A percentile compares a stretch with the other conserved stretches of the same genome.
These are phyloP conservation scores for Ascochyta pisi DNA, from an alignment of 2,329 filamentous ascomycete genomes.

Conservation along the genomic window DNA sequence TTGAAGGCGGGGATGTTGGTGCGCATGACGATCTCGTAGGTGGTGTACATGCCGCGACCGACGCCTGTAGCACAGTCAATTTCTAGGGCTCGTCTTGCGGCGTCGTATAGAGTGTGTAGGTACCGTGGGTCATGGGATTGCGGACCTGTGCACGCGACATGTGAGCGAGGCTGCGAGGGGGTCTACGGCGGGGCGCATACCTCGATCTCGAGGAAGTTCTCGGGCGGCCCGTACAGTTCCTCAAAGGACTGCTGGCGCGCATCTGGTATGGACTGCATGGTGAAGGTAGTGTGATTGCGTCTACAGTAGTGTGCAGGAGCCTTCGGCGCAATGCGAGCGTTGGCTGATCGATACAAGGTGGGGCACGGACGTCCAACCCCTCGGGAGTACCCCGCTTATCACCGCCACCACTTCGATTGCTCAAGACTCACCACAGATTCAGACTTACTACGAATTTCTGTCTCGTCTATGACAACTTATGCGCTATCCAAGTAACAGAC, in stretches of 20 bases:
- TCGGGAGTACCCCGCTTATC: too few relatives aligned
- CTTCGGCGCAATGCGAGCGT: constrained; percentile 16
- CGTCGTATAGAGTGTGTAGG: not conserved
- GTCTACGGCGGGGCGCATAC: constrained; percentile 54
- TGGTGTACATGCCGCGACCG: constrained; percentile 95
- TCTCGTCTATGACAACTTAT: too few relatives aligned
- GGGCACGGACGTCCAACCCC: not conserved
- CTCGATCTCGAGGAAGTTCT: constrained; percentile 99
- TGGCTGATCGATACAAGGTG: constrained; percentile 11
- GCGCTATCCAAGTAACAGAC: too few relatives aligned
- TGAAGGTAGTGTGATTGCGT: constrained; percentile 3
- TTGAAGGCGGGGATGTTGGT: constrained; percentile 99
- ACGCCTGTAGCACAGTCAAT: constrained; percentile 69
- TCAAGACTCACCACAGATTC: too few relatives aligned
- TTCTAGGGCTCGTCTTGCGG: not conserved
- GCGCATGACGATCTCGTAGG: constrained; percentile 96
- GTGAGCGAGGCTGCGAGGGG: constrained; percentile 28
- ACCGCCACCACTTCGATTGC: too few relatives aligned
- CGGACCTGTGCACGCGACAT: constrained; percentile 69
- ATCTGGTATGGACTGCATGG: constrained; percentile 69
- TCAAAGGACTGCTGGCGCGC: constrained; percentile 93
- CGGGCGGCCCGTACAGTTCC: constrained; percentile 97
- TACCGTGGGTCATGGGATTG: constrained; percentile 65
- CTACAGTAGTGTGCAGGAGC: constrained; percentile 1
- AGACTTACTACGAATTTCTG: too few relatives aligned